These are phyloP conservation scores for Pholiota microspora DNA, from an alignment of 768 basidiomycete species.

Conservation along the genomic window DNA sequence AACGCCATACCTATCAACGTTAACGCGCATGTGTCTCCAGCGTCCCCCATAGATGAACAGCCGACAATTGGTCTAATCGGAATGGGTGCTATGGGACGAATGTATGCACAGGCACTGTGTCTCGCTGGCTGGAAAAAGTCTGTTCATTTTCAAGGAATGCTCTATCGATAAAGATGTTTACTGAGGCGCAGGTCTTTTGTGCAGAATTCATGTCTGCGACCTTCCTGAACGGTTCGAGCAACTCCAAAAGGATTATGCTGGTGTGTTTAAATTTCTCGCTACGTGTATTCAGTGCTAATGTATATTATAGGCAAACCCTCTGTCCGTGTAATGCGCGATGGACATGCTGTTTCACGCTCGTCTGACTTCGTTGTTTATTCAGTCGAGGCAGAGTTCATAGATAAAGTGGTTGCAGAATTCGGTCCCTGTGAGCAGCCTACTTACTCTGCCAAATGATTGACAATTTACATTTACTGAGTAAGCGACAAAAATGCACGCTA, in stretches of 20 bases:
- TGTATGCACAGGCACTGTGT: constrained; percentile 84
- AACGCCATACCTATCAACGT: constrained; percentile 26
- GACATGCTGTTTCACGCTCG: constrained; percentile 83
- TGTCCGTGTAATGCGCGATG: constrained; percentile 69
- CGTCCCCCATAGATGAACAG: constrained; percentile 41
- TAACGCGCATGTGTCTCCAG: constrained; percentile 29
- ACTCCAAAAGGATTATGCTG: constrained; percentile 57
- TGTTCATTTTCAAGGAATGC: neutral
- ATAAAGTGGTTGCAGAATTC: constrained; percentile 78
- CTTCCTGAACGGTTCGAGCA: constrained; percentile 68
- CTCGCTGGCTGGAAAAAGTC: constrained; percentile 86
- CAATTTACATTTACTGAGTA: no score
- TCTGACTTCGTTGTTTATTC: constrained; percentile 95
- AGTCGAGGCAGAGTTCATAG: constrained; percentile 89
- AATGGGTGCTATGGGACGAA: constrained; percentile 96
- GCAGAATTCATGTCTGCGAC: constrained; percentile 90
- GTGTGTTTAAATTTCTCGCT: constrained; percentile 32
- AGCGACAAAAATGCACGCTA: constrained; percentile 92
- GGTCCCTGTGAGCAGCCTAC: constrained; percentile 93
- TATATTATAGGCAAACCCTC: constrained; percentile 47
- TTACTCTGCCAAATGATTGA: no score
- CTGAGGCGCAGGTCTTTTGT: constrained; percentile 1
- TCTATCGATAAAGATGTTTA: neutral
- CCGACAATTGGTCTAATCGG: constrained; percentile 90
- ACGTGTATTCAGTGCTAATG: neutral